These are phyloP conservation scores for Citrullus mucosospermus DNA, from an alignment of 306 rosid species.

Conservation along the genomic window DNA sequence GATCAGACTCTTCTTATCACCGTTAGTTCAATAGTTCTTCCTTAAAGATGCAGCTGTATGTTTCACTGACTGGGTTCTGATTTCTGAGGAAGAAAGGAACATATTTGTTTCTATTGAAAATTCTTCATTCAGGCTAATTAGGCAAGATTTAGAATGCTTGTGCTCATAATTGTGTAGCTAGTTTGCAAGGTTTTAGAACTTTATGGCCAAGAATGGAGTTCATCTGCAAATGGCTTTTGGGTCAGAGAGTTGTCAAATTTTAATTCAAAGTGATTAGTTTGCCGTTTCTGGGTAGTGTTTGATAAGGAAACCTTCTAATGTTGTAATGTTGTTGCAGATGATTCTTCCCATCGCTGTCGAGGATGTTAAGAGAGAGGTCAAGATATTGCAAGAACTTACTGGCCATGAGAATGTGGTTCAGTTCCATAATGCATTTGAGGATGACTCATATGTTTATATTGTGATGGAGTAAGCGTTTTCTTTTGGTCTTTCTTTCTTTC, in stretches of 20 bases:
- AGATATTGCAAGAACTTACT: conserved; percentile 70
- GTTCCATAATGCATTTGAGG: conserved; percentile 78
- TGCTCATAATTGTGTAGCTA: not conserved
- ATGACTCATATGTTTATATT: conserved; percentile 83
- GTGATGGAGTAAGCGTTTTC: conserved; percentile 84
- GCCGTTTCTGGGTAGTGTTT: not conserved
- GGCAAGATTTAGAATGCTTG: not conserved
- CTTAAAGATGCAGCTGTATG: not conserved
- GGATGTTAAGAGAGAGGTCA: conserved; percentile 95
- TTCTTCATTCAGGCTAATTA: not conserved
- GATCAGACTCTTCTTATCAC: not conserved
- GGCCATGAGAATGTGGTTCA: conserved; percentile 98
- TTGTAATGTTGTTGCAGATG: conserved; percentile 68
- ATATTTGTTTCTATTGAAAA: not conserved
- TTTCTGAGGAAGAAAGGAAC: not conserved
- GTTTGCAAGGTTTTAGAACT: not conserved
- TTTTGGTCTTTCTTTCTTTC: not conserved
- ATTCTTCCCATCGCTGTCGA: conserved; percentile 94
- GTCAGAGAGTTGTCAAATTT: not conserved
- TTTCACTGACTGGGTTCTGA: not conserved
- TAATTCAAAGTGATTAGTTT: not conserved
- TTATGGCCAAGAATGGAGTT: conserved; percentile 1
- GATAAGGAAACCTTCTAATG: conserved; percentile 11
- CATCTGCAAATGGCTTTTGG: not conserved
- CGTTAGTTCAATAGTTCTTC: not conserved